Conservation (phyloP, 2,329 filamentous ascomycete genomes). For the Mariannaea sp. region DNA sequence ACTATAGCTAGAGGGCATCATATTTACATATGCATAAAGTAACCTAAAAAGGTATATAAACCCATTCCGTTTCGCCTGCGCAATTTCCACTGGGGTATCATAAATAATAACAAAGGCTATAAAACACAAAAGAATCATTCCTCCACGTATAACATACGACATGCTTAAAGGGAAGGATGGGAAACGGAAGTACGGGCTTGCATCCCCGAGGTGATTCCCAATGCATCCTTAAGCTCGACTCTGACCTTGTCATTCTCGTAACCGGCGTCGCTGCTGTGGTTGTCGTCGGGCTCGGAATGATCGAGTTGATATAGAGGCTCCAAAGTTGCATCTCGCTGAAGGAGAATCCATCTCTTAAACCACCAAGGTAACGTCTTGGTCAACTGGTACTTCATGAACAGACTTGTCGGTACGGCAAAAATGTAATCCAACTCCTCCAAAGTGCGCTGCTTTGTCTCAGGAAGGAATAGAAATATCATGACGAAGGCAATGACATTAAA, state of each 20-base stretch:
- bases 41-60: neutral
- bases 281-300: conserved; percentile 41
- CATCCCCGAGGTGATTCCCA: conserved; percentile 38
- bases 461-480: conserved; percentile 61
- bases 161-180: neutral
- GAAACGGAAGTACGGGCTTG: conserved; percentile 14
- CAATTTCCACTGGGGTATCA: conserved; percentile 35
- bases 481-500: conserved; percentile 60
- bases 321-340: conserved; percentile 49
- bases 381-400: conserved; percentile 62
- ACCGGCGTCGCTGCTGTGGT: conserved; percentile 37
- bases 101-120: conserved; percentile 24
- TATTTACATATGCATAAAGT: neutral
- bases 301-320: conserved; percentile 52
- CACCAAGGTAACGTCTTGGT: conserved; percentile 63
- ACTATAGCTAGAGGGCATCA: neutral
- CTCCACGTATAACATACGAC: neutral
- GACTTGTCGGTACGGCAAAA: conserved; percentile 62
- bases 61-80: conserved; percentile 21
- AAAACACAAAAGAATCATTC: conserved; percentile 15
- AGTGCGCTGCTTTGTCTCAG: conserved; percentile 63
- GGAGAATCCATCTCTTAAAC: conserved; percentile 61
- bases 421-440: conserved; percentile 63
- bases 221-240: conserved; percentile 46
- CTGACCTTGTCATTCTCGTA: conserved; percentile 47